Conservation (phyloP, 1,284 basidiomycete species). For the Heterobasidion occidentale region DNA sequence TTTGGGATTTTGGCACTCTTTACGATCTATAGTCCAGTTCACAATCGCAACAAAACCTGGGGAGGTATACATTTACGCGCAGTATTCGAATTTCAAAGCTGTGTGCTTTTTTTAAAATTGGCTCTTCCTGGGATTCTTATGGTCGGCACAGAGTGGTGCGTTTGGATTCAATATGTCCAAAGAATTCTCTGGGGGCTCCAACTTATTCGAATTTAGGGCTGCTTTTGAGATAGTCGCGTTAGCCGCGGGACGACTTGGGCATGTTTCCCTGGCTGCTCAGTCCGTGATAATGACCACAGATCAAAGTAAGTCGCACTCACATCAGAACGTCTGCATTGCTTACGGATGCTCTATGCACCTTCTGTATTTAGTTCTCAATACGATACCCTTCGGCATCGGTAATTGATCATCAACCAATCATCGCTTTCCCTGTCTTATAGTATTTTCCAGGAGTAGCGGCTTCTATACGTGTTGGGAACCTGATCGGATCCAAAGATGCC, state of each 20-base stretch:
- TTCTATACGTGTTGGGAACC: slow-evolving; percentile 66
- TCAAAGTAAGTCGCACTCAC: slow-evolving; percentile 42
- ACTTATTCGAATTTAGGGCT: slow-evolving; percentile 35
- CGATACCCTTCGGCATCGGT: slow-evolving; percentile 63
- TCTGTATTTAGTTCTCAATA: slow-evolving; percentile 43
- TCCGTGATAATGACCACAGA: slow-evolving; percentile 80
- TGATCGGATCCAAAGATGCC: slow-evolving; percentile 54
- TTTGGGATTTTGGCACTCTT: slow-evolving; percentile 45
- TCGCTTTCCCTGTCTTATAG: background rate
- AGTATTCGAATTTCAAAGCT: slow-evolving; percentile 42
- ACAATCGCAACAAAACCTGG: slow-evolving; percentile 55
- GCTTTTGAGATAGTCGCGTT: slow-evolving; percentile 76
- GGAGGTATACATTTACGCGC: slow-evolving; percentile 41
- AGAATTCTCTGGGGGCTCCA: background rate
- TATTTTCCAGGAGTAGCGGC: slow-evolving; percentile 45
- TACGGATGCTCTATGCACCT: background rate
- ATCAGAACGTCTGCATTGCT: background rate
- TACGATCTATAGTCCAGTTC: slow-evolving; percentile 41
- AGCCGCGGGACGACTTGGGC: slow-evolving; percentile 62
- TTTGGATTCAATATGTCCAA: background rate
- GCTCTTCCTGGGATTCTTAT: slow-evolving; percentile 70
- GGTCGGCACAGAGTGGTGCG: slow-evolving; percentile 73
- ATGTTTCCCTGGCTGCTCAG: slow-evolving; percentile 63
- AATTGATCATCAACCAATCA: background rate
- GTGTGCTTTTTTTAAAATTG: slow-evolving; percentile 48